These are phyloP conservation scores for Trichoderma brevicompactum DNA, from an alignment of 2,329 filamentous ascomycete species.

Conservation along the genomic window DNA sequence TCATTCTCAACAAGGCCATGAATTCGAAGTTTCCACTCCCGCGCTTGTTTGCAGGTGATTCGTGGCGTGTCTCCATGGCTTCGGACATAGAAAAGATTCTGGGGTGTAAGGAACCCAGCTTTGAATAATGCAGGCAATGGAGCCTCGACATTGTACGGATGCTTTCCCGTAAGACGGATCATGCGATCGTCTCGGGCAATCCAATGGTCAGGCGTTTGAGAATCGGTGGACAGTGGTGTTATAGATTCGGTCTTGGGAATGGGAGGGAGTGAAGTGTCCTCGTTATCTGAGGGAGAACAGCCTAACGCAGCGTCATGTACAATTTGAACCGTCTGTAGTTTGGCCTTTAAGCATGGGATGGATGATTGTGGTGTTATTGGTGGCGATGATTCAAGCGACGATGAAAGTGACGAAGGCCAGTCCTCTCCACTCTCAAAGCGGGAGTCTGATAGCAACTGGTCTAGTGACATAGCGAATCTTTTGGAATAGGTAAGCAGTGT, in stretches of 20 bases:
- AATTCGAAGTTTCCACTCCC: too few species aligned
- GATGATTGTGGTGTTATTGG: not conserved
- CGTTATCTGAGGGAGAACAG: not conserved
- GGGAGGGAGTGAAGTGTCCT: not conserved
- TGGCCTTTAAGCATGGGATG: too few species aligned
- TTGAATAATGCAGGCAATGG: slow-evolving; percentile 79
- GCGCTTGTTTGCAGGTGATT: too few species aligned
- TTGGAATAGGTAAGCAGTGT: too few species aligned
- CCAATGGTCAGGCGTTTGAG: slow-evolving; percentile 77
- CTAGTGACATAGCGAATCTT: not conserved
- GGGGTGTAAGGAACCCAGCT: slow-evolving; percentile 81
- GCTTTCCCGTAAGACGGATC: slow-evolving; percentile 83
- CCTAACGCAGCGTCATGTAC: not conserved
- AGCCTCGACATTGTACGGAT: slow-evolving; percentile 89
- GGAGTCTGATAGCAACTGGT: not conserved
- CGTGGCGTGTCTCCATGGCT: too few species aligned
- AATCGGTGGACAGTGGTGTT: slow-evolving; percentile 37
- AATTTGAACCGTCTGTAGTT: too few species aligned
- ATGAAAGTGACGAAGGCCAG: not conserved
- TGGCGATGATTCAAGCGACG: too few species aligned
- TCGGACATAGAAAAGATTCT: slow-evolving; percentile 87
- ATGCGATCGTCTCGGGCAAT: slow-evolving; percentile 79
- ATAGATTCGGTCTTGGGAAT: slow-evolving; percentile 1
- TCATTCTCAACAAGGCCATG: slow-evolving; percentile 81
- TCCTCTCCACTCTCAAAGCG: slow-evolving; percentile 12